Base-by-base conservation (phyloP, 345 rosid species). In the Garcia nutans region DNA sequence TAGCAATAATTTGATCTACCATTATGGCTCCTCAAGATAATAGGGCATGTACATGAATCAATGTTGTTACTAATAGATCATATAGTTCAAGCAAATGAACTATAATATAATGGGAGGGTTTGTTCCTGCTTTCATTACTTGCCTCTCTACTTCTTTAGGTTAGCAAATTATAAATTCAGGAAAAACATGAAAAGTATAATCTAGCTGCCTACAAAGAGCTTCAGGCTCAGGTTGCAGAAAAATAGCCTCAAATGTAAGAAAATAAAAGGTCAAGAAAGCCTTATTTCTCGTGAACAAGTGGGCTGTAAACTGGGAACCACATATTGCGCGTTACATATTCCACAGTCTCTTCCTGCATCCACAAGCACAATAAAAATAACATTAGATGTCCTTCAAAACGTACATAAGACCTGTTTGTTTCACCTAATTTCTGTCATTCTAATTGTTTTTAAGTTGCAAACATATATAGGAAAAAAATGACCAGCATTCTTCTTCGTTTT, bases 251-350 rank as follows among this genome's bases (percentile, higher is more conserved):
- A n/a, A 6, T 1, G 10, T 58, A 28, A 55, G 44, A 60, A 55
- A 11, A 50, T 12, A 47, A 3, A 26, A 8, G 2, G 16, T 74
- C 26, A 44, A 28, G 28, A 7, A 22, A 33, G 76, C 68, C 71
- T 81, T 79, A 95, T 79, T 95, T 91, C 88, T 96, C 94, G 33
- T 90, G 99, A 84, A 96, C 98, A 12, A 96, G 91, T 70, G 99
- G 98, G 77, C 91, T 90, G 84, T 96, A 93, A 71, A 89, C 17
- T 44, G 98, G 99, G 88, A 74, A 96, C 98, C 99, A 96, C 98
- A 96, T 96, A 79, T 83, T 84, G 45, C 82, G 74, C 22, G 79
- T 87, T 6, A 96, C 83, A 76, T 89, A 88, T 66, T 85, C 80
- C 75, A 93, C 94, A 2, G 90, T 90, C 77, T 91, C 97, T 81